Percentiles rank a stretch among this genome's conserved stretches.
Evolutionary conservation across 2,329 filamentous ascomycete genomes (phyloP).

Genomic region (Pseudocercospora vitis): DNA sequence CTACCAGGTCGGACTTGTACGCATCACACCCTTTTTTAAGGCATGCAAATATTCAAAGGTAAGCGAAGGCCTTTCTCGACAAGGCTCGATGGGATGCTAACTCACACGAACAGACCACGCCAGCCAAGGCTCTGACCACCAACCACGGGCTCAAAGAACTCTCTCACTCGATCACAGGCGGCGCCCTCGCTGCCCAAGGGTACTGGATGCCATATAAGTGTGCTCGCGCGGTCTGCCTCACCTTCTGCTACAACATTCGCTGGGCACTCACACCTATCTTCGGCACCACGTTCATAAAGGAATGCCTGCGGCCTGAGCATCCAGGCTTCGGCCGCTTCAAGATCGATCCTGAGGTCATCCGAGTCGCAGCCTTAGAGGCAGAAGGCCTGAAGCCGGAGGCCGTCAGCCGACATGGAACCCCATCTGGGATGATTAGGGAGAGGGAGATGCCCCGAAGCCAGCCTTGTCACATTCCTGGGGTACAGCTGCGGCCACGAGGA

Average conservation of each 20-base stretch:
- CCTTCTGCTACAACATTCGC: constrained; percentile 83
- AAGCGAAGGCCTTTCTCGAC: constrained; percentile 33
- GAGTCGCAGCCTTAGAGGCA: constrained; percentile 41
- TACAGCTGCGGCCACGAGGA: not conserved
- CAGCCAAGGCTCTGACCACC: constrained; percentile 67
- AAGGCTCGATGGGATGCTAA: constrained; percentile 14
- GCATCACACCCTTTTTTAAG: constrained; percentile 94
- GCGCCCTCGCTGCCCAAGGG: constrained; percentile 85
- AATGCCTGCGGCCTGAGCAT: constrained; percentile 66
- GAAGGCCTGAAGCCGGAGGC: constrained; percentile 36
- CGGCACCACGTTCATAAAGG: constrained; percentile 72
- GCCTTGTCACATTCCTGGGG: not conserved
- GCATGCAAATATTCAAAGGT: constrained; percentile 86
- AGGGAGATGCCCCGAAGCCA: constrained; percentile 17
- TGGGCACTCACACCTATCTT: constrained; percentile 88
- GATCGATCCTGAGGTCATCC: constrained; percentile 43
- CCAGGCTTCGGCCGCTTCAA: constrained; percentile 54
- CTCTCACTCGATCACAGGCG: constrained; percentile 91
- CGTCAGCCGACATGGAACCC: constrained; percentile 20
- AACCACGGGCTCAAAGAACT: constrained; percentile 87
- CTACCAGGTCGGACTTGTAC: constrained; percentile 89
- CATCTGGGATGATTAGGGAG: constrained; percentile 6
- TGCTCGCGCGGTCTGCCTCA: constrained; percentile 81
- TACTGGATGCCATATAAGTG: constrained; percentile 96
- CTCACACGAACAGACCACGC: constrained; percentile 67